Base-by-base conservation (phyloP, 805 yeast species). In the Saturnispora mendoncae region DNA sequence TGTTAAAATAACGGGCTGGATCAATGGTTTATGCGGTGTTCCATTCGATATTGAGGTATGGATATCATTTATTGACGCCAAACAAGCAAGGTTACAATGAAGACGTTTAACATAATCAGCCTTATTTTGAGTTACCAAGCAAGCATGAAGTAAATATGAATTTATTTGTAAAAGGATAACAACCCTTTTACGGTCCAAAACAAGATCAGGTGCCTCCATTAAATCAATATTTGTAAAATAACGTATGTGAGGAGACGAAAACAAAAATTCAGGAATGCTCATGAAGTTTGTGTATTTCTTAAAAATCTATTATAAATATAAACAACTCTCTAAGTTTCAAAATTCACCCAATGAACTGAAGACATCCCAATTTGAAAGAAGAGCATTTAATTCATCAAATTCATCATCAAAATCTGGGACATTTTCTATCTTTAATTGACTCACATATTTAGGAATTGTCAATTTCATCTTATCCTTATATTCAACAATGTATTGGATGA, bases 1-100 rank as follows among this genome's bases (percentile, higher is more conserved):
- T 1, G 72, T 60, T 44, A 74, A 64, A 31, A 74, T 70, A 24
- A 69, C 65, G 2, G 81, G 81, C 15, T 55, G 47, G 3, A 40
- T 6, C 18, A 28, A 30, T 9, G 42, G 38, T 19, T 39, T 33
- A 27, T 54, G 46, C 35, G 56, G 55, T 42, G 53, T 56, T 36
- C 56, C 58, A 36, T 54, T 56, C 6, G 51, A 50, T 8, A 33
- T 46, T 6, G 54, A 51, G 12, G 40, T 46, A 28, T 54, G 57
- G 10, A 65, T 49, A 35, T 64, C 67, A 39, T 62, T 62, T 19
- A 63, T 60, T 4, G 66, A 58, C 0, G 67, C 67, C 21, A 64
- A 46, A 47, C 62, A 60, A 4, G 64, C 51, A 18, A 64, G 49
- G 43, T 64, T 64, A 38, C 54, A 54, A 39, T 64, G 68, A 8